Evolutionary conservation across 2,329 filamentous ascomycete species (phyloP).

Genomic region (Colletotrichum endophyticum): DNA sequence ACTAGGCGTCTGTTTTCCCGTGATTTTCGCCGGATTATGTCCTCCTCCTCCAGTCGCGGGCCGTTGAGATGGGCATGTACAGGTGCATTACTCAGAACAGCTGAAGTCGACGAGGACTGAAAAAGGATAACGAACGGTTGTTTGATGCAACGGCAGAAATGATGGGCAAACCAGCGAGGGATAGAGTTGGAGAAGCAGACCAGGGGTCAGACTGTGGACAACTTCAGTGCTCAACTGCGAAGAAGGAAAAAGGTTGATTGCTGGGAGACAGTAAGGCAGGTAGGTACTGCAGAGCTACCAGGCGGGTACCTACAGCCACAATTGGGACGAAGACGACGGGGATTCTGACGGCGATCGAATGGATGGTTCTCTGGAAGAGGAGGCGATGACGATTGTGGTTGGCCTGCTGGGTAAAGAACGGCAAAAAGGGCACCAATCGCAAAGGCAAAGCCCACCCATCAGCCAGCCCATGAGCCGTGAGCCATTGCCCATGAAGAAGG

Average conservation of each 20-base stretch:
- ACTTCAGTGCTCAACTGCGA: neutral
- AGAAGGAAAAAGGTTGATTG: neutral
- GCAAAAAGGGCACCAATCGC: constrained; percentile 14
- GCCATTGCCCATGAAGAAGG: neutral
- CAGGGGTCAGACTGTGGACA: neutral
- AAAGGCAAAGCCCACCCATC: neutral
- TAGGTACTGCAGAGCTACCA: constrained; percentile 5
- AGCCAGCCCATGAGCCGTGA: neutral
- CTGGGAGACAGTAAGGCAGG: neutral
- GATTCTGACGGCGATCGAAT: neutral
- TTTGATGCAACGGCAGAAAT: neutral
- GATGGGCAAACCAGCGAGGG: neutral
- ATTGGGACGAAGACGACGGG: neutral
- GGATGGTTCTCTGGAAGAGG: neutral
- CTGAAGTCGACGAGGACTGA: neutral
- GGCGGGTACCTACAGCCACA: neutral
- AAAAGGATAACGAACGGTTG: neutral
- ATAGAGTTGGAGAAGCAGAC: constrained; percentile 4
- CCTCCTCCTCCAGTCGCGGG: neutral
- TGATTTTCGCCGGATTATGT: neutral
- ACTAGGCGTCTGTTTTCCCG: neutral
- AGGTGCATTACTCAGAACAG: neutral
- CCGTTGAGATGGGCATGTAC: neutral
- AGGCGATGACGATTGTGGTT: neutral
- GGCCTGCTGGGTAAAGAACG: neutral